Base-by-base conservation (phyloP, 2,329 filamentous ascomycete species). In the Metarhizium sp. region DNA sequence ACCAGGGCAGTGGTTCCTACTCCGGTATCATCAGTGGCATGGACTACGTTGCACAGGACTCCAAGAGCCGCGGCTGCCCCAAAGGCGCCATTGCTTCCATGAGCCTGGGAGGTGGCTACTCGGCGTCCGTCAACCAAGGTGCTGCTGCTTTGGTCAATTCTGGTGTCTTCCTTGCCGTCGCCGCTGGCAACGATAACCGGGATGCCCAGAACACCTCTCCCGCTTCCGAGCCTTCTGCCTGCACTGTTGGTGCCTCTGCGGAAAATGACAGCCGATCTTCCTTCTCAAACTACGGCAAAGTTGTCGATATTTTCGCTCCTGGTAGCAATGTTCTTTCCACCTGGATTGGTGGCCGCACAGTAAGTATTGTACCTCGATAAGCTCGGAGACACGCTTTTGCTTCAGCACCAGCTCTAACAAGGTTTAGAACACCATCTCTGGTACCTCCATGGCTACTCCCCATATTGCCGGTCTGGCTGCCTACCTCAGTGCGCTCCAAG, bases 81-180 rank as follows among this genome's bases (percentile, higher is more conserved):
- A 72, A 68, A 48, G 75, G 75, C 30, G 68, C 73, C 43, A 78
- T 82, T 16, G 74, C 78, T 61, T 80, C 77, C 70, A 80, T 83
- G 79, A 80, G 77, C 16, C 75, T 84, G 4, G 79, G 80, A 10
- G 79, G 79, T 16, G 52, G 61, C 55, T 67, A 61, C 57, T 78
- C 77, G 3, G 56, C 68, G 2, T 65, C 78, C 11, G 61, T 81
- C 59, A 83, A 82, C 72, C 65, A 63, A 18, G 79, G 79, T 8
- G 78, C 80, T 8, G 71, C 70, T 32, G 68, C 67, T 54, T 70
- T 79, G 30, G 70, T 78, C 59, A 60, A 60, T 7, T 68, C 71
- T 0, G 79, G 78, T 14, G 68, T 81, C 57, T 79, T 80, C 62
- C 69, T 81, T 43, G 78, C 75, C 52, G 79, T 81, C 11, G 80